Conservation (phyloP, 2,329 filamentous ascomycete species). For the Blastomyces percursus region DNA sequence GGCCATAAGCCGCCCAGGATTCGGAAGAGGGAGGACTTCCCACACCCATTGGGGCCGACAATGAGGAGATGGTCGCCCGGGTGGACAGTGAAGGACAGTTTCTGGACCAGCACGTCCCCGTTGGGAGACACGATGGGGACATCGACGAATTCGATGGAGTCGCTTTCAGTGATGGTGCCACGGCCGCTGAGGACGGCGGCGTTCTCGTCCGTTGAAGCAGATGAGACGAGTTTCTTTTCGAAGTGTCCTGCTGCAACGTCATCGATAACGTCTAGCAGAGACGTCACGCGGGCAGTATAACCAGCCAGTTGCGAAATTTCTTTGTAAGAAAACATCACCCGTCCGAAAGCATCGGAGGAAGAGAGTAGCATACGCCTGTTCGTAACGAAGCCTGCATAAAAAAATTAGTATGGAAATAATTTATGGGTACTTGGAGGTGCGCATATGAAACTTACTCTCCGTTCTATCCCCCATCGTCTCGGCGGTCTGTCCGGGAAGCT, state of each 20-base stretch:
- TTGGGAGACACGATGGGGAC: constrained; percentile 97
- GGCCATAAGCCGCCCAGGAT: constrained; percentile 96
- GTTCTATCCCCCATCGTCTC: constrained; percentile 45
- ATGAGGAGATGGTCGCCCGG: constrained; percentile 87
- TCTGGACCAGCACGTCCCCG: constrained; percentile 78
- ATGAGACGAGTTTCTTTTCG: constrained; percentile 92
- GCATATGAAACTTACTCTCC: constrained; percentile 39
- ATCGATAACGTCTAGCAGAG: constrained; percentile 83
- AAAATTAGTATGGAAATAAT: constrained; percentile 3
- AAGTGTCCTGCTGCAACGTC: constrained; percentile 85
- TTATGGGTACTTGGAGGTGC: not conserved
- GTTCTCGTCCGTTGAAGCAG: constrained; percentile 69
- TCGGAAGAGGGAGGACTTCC: constrained; percentile 90
- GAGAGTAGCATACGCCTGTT: constrained; percentile 85
- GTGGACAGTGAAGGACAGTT: constrained; percentile 75
- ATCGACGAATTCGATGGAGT: constrained; percentile 71
- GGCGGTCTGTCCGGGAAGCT: constrained; percentile 60
- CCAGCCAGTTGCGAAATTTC: constrained; percentile 94
- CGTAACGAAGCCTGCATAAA: constrained; percentile 65
- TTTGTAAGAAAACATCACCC: constrained; percentile 96
- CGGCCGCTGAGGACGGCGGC: constrained; percentile 71
- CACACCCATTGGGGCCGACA: constrained; percentile 92
- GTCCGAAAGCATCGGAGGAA: constrained; percentile 88
- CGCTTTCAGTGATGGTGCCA: constrained; percentile 69
- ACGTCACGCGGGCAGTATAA: constrained; percentile 85